Base-by-base conservation (phyloP, 257 asterid species). In the Nicotiana otophora region DNA sequence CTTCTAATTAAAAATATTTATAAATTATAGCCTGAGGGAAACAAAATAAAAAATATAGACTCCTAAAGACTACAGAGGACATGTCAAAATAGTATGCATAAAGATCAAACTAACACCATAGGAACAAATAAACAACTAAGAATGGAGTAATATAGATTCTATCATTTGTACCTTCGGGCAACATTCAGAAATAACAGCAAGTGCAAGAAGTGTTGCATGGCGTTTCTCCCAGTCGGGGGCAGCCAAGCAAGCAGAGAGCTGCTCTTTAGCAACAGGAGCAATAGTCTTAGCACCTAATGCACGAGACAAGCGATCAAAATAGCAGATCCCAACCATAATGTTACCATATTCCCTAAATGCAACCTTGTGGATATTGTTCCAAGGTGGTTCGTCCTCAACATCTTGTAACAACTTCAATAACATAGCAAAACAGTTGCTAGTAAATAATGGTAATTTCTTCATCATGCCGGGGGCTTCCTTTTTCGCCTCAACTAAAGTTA, bases 171-270 rank as follows among this genome's bases (percentile, higher is more conserved):
- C 99, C 98, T 95, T 95, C 5, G 97, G 84, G 86, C 98, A 94
- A 30, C 99, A 98, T 88, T 95, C 98, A 0, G 99, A 98, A 81
- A 95, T 95, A 83, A 93, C 98, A 4, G 99, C 99, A 80, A 95
- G 97, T 19, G 99, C 97, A 88, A 94, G 92, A 55, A 94, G 97
- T 15, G 98, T 97, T 0, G 98, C 95, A 53, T 95, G 97, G 83
- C 89, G 99, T 87, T 90, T 94, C 88, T 94, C 91, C 99, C 99
- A 95, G 85, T 94, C 98, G 0, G 94, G 90, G 31, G 97, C 95
- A 58, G 97, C 91, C 82, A 95, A 88, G 83, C 77, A 94, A n/a
- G 87, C 91, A 0, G 91, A 95, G 78, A 39, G 46, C 46, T 39
- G 46, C 46, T 39, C 46, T 39, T 39, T 39, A 39, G 46, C 46